A percentile compares a stretch with the other conserved stretches of the same genome.
phyloP scores from a whole-genome alignment of 2,329 filamentous ascomycete genomes.

The Penicillium sumatraense region DNA sequence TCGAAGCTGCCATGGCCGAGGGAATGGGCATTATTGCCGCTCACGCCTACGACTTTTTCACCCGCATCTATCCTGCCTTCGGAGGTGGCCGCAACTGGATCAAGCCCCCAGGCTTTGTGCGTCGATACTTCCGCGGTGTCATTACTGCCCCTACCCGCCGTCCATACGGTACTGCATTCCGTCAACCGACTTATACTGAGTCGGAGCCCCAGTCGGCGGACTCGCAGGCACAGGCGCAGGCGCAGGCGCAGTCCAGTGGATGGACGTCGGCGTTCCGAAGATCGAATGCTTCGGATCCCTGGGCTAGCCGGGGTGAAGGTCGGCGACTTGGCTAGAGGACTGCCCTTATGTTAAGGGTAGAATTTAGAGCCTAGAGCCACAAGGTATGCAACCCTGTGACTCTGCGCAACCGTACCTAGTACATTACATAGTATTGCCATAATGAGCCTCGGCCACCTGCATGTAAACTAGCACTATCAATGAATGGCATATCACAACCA shows the following conservation, averaged over 20 bases:
- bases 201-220: conserved; percentile 11
- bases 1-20: conserved; percentile 63
- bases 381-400: too few relatives aligned
- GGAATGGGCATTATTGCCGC: conserved; percentile 81
- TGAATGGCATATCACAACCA: too few relatives aligned
- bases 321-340: conserved; percentile 46
- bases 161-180: conserved; percentile 66
- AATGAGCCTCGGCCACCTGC: neutral
- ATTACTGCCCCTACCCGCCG: conserved; percentile 54
- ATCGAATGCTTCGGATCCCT: conserved; percentile 28
- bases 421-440: too few relatives aligned
- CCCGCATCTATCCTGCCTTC: conserved; percentile 84
- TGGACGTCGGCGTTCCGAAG: conserved; percentile 40
- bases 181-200: conserved; percentile 44
- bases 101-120: conserved; percentile 73
- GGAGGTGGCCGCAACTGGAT: conserved; percentile 81
- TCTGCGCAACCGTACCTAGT: too few relatives aligned
- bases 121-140: conserved; percentile 63
- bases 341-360: too few relatives aligned
- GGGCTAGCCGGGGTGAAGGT: conserved; percentile 47
- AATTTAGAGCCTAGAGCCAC: too few relatives aligned
- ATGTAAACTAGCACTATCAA: conserved; percentile 4
- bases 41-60: conserved; percentile 89
- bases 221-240: too few relatives aligned
- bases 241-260: too few relatives aligned